These are phyloP conservation scores for Funneliformis caledonium DNA, from an alignment of 371 early-diverging fungal genomes.

Conservation along the genomic window DNA sequence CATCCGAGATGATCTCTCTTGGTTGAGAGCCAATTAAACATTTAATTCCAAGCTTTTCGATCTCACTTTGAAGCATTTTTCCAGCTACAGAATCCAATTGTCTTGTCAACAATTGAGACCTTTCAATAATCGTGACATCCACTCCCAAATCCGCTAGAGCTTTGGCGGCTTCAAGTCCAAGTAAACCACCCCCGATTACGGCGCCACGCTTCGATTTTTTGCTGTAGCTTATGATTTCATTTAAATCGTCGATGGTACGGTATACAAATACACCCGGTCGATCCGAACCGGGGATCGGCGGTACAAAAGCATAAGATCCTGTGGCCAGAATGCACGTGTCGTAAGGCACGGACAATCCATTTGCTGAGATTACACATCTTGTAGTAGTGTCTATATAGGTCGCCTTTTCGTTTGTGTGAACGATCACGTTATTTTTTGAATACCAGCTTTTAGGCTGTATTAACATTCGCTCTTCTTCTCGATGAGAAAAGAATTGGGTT, in stretches of 20 bases:
- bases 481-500: constrained; percentile 68
- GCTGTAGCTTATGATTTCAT: constrained; percentile 56
- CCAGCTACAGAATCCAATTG: constrained; percentile 66
- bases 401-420: constrained; percentile 53
- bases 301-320: constrained; percentile 65
- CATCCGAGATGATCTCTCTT: constrained; percentile 43
- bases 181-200: constrained; percentile 68
- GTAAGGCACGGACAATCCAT: constrained; percentile 50
- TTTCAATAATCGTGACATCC: constrained; percentile 58
- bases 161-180: constrained; percentile 73
- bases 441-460: constrained; percentile 61
- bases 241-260: constrained; percentile 67
- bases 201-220: constrained; percentile 51
- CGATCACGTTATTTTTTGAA: constrained; percentile 50
- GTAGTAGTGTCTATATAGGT: constrained; percentile 49
- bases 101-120: constrained; percentile 58
- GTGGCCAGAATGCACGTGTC: constrained; percentile 66
- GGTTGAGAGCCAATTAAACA: constrained; percentile 50
- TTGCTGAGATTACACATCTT: constrained; percentile 48
- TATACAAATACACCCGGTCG: constrained; percentile 65
- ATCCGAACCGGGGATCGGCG: constrained; percentile 51
- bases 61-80: constrained; percentile 54
- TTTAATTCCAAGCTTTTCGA: constrained; percentile 59
- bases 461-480: constrained; percentile 50
- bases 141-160: constrained; percentile 62